Base-by-base conservation (phyloP, 148 eudicot genomes). In the Vaccinium macrocarpon region DNA sequence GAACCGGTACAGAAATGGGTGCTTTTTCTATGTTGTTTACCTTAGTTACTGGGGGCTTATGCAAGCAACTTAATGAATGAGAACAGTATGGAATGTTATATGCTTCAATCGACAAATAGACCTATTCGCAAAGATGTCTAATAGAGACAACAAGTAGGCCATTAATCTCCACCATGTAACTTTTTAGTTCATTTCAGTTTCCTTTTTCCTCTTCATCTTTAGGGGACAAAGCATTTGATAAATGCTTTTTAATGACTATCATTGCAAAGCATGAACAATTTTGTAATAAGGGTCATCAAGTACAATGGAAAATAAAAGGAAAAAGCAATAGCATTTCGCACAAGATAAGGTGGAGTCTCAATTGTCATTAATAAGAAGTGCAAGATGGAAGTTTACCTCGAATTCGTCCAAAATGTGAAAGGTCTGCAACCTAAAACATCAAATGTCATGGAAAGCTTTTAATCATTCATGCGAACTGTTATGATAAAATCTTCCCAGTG, bases 401-500 rank as follows among this genome's bases (percentile, higher is more conserved):
- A 42, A 90, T 89, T 72, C 95, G 88, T 42, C 94, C 95, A 88
- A 87, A 90, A 61, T 89, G 91, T 35, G 95, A 93, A 89, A 93
- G 93, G 85, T 93, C 94, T 86, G 88, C 91, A 84, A 90, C 90
- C 95, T 92, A 81, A 72, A 83, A 85, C 49, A 71, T 53, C 56
- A 86, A 8, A 73, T 57, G 25, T 79, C 78, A 79, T 25, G 55
- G 2, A 71, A 52, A 77, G 19, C 51, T 15, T 27, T 73, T 56
- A 48, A 46, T 50, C 25, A 74, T 75, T 29, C 61, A 76, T 14
- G 57, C 74, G 12, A 46, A 10, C 61, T 73, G n/a, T 56, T 27
- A 35, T 23, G 42, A 55, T 11, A 35, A 35, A 50, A 59, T 16
- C 71, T 81, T n/a, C 57, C 15, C 76, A 84, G 14, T 32, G 27